Conservation (phyloP, 2,329 filamentous ascomycete genomes). For the Sarocladiaceae sp. region DNA sequence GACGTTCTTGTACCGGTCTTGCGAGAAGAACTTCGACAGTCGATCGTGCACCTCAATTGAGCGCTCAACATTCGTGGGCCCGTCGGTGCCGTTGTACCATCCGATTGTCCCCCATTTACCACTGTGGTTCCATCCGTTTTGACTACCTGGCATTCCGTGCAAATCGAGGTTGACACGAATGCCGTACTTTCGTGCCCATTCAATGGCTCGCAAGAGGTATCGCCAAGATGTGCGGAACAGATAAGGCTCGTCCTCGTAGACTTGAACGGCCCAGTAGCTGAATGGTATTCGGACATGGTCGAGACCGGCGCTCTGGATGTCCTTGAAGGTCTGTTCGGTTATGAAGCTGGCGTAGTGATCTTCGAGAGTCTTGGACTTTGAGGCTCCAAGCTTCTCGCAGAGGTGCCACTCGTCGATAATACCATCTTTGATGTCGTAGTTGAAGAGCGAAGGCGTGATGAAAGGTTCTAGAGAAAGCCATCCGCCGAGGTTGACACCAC, state of each 20-base stretch:
- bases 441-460: slow-evolving; percentile 89
- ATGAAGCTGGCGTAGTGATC: slow-evolving; percentile 89
- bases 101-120: slow-evolving; percentile 74
- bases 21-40: slow-evolving; percentile 87
- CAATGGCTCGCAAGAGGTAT: slow-evolving; percentile 87
- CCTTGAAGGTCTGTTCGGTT: slow-evolving; percentile 75
- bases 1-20: slow-evolving; percentile 87
- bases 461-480: slow-evolving; percentile 95
- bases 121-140: slow-evolving; percentile 98
- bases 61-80: slow-evolving; percentile 70
- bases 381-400: slow-evolving; percentile 62
- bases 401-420: slow-evolving; percentile 90
- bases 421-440: slow-evolving; percentile 55
- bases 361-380: slow-evolving; percentile 68
- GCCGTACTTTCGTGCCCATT: slow-evolving; percentile 90
- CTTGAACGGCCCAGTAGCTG: slow-evolving; percentile 89
- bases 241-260: slow-evolving; percentile 84
- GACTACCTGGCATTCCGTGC: slow-evolving; percentile 85
- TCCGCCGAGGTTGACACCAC: slow-evolving; percentile 88
- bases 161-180: slow-evolving; percentile 90
- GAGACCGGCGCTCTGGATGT: slow-evolving; percentile 82
- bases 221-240: slow-evolving; percentile 84
- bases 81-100: slow-evolving; percentile 91
- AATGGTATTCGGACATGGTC: slow-evolving; percentile 97
- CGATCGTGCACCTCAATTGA: slow-evolving; percentile 84